Evolutionary conservation across 345 rosid genomes (phyloP), one percentile per base, ranked within the genome.

Genomic region (Citropsis articulata): DNA sequence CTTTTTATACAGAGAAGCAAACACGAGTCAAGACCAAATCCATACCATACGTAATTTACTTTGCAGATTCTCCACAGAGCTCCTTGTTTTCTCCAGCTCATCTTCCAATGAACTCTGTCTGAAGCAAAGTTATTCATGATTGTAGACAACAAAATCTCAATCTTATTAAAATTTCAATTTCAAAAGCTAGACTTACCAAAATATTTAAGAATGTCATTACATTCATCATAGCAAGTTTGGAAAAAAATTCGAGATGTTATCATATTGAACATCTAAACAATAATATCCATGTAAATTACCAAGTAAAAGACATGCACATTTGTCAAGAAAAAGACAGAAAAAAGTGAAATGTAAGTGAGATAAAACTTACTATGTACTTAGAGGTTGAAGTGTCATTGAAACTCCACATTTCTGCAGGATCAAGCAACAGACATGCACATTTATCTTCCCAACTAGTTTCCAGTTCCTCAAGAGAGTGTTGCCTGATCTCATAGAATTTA

Each of bases 31-130:
- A 38, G 56, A 10, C 27, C 35, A 86, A 73, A 76, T 53, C 24
- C 86, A 80, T 94, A 97, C 99, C 94, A 97, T 81, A 63, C 80
- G 89, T 76, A 91, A 72, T 85, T 94, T 94, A 85, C 85, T 91
- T 75, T 79, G 93, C 80, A 97, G 94, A 83, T 83, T 84, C 79
- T 94, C 97, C 48, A 88, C 78, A 67, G 87, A 81, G 61, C 79
- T 85, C 83, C 92, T 91, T 80, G 83, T 82, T 48, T 78, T 85
- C 76, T 89, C 87, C 89, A 93, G 79, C 85, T 97, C 96, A 78
- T 83, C 94, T 87, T 97, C 98, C 77, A 97, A 81, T 78, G 94
- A 91, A 90, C 88, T 91, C 99, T 97, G 97, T 94, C 99, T 92
- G 90, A 93, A 89, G 84, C 81, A 84, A 87, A 84, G 86, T 94